Evolutionary conservation across 768 basidiomycete genomes (phyloP), one percentile per base, ranked within the genome.

Genomic region (Suillus subaureus): DNA sequence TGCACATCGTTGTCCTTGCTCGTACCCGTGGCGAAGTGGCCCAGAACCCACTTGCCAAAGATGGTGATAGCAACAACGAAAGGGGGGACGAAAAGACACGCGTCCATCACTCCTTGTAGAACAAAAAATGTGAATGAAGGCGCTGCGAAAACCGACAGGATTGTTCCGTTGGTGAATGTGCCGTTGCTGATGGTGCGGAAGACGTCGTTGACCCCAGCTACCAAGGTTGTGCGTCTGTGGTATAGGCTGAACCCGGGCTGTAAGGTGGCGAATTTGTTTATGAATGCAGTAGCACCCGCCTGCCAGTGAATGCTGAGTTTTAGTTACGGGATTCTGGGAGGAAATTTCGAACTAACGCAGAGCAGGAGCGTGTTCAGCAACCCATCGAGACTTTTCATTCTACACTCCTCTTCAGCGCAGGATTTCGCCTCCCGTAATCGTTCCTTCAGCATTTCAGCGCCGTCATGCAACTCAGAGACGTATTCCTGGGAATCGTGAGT

Each of bases 121-220:
- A 26, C 39, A 16, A 39, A 58, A 26, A 28, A 40, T 1, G 39
- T 40, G 57, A 58, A 58, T 5, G 57, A 58, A 28, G 57, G 57
- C 9, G 57, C 57, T 40, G 57, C 39, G 39, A 58, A 58, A 39
- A 58, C 57, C 37, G 57, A 58, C 26, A 58, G 23, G 26, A 58
- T 9, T 23, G 57, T 58, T 9, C 26, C 23, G 16, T 26, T 40
- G 16, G 57, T 58, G 57, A 58, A 58, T 9, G 57, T 58, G 57
- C 57, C 57, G 23, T 40, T 40, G 16, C 23, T 18, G 21, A 58
- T 28, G 16, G 39, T 39, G 23, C 39, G 37, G 23, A 58, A 58
- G 37, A 58, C 16, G 11, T 58, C 57, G 6, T 58, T 39, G 23
- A 58, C n/a, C 2, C 57, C 57, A 40, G 57, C 37, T 28, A 58